These are phyloP conservation scores for Piper longum DNA, from an alignment of 164 flowering plant species.

Conservation along the genomic window DNA sequence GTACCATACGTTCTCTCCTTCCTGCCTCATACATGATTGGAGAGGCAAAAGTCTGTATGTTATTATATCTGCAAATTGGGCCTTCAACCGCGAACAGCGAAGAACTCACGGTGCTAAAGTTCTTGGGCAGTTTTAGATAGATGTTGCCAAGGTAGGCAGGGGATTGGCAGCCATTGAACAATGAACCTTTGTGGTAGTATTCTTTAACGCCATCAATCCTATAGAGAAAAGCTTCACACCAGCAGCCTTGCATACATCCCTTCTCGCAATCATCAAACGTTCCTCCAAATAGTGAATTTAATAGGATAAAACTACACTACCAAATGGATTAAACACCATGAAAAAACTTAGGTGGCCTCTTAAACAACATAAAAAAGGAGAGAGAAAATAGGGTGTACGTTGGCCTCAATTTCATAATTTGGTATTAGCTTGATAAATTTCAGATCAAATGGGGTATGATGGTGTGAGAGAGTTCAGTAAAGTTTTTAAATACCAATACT, in stretches of 20 bases:
- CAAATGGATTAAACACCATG: no score
- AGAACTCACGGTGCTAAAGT: not conserved
- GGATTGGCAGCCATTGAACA: conserved; percentile 8
- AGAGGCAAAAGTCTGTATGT: not conserved
- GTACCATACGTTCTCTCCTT: not conserved
- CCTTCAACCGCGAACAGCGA: not conserved
- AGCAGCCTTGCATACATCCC: conserved; percentile 7
- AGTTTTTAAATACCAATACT: no score
- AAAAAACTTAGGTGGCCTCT: no score
- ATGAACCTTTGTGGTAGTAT: conserved; percentile 8
- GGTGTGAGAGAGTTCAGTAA: no score
- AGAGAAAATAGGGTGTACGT: no score
- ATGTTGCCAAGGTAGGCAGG: conserved; percentile 1
- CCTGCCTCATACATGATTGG: not conserved
- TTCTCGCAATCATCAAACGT: conserved; percentile 10
- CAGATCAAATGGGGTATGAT: no score
- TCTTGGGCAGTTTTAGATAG: conserved; percentile 6
- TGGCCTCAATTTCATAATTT: no score
- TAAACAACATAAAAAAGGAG: no score
- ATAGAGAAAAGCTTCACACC: conserved; percentile 9
- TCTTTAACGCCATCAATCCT: not conserved
- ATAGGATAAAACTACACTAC: no score
- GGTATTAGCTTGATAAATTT: no score
- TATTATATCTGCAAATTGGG: not conserved
- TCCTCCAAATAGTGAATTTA: no score